These are phyloP conservation scores for Hanseniaspora vineae DNA, from an alignment of 805 yeast species.

Conservation along the genomic window DNA sequence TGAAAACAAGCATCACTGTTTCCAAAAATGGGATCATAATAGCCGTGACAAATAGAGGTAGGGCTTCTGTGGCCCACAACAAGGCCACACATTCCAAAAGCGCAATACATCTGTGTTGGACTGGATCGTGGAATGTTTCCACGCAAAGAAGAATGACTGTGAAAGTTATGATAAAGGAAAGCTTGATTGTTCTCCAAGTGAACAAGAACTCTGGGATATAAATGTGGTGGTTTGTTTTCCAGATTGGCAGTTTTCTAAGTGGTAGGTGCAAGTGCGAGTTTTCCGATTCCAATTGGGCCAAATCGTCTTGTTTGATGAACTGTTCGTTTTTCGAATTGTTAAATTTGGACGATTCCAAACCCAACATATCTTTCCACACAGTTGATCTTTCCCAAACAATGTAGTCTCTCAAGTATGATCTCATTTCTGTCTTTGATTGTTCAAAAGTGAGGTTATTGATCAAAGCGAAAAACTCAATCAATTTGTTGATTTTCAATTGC, in stretches of 20 bases:
- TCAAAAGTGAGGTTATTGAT: slow-evolving; percentile 26
- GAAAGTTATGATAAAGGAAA: slow-evolving; percentile 34
- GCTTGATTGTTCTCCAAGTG: slow-evolving; percentile 35
- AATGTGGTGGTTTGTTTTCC: slow-evolving; percentile 22
- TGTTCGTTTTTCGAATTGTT: slow-evolving; percentile 22
- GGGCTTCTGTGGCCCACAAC: slow-evolving; percentile 91
- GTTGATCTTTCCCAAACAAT: slow-evolving; percentile 95
- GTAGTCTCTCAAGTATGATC: slow-evolving; percentile 66
- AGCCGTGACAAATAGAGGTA: slow-evolving; percentile 88
- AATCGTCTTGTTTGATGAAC: slow-evolving; percentile 21
- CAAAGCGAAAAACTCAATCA: slow-evolving; percentile 43
- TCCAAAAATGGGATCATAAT: slow-evolving; percentile 68
- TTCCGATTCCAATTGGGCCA: slow-evolving; percentile 9
- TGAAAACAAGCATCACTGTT: slow-evolving; percentile 55
- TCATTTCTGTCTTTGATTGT: slow-evolving; percentile 39
- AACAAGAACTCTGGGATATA: slow-evolving; percentile 36
- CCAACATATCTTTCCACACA: slow-evolving; percentile 91
- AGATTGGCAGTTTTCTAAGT: slow-evolving; percentile 22
- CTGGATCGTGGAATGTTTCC: slow-evolving; percentile 47
- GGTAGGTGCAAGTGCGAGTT: slow-evolving; percentile 13
- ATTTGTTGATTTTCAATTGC: slow-evolving; percentile 38
- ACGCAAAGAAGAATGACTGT: slow-evolving; percentile 44
- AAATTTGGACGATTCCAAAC: slow-evolving; percentile 46
- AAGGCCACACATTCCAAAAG: slow-evolving; percentile 51
- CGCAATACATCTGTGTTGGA: slow-evolving; percentile 54